Conservation (phyloP, 305 asterid genomes). For the Striga hermonthica region DNA sequence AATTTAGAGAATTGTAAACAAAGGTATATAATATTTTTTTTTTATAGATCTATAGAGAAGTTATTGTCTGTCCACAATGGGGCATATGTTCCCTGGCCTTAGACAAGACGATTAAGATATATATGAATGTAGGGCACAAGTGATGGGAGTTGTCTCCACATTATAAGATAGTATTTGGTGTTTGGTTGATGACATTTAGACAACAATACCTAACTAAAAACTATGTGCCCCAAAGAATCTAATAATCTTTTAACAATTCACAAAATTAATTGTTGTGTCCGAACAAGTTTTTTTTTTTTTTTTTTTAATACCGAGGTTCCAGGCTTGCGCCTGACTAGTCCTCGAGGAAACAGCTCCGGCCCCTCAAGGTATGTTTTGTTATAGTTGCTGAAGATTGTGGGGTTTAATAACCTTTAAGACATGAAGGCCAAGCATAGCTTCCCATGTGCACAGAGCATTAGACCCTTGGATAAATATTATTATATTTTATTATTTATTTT, state of each 20-base stretch:
- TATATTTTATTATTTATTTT: no score
- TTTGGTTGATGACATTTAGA: conserved; percentile 33
- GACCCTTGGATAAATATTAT: no score
- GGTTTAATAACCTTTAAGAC: background rate
- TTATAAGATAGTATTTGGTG: conserved; percentile 18
- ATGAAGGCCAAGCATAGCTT: no score
- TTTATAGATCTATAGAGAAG: background rate
- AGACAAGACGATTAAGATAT: conserved; percentile 31
- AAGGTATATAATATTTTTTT: no score
- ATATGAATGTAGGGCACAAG: conserved; percentile 33
- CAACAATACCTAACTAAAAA: conserved; percentile 29
- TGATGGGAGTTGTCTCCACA: conserved; percentile 44
- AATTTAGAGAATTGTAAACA: no score
- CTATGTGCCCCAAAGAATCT: conserved; percentile 27
- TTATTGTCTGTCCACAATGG: conserved; percentile 53
- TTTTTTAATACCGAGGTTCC: no score
- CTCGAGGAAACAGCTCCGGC: no score
- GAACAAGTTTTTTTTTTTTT: no score
- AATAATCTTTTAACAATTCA: conserved; percentile 10
- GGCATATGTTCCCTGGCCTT: conserved; percentile 45
- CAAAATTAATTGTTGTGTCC: background rate
- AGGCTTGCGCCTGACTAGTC: no score
- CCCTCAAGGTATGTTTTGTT: conserved; percentile 17
- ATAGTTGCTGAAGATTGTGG: conserved; percentile 17
- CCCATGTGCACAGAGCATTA: no score